Percentiles rank a stretch among this genome's conserved stretches.
Evolutionary conservation across 2,329 filamentous ascomycete species (phyloP).

Genomic region (Microdochium trichocladiopsis): DNA sequence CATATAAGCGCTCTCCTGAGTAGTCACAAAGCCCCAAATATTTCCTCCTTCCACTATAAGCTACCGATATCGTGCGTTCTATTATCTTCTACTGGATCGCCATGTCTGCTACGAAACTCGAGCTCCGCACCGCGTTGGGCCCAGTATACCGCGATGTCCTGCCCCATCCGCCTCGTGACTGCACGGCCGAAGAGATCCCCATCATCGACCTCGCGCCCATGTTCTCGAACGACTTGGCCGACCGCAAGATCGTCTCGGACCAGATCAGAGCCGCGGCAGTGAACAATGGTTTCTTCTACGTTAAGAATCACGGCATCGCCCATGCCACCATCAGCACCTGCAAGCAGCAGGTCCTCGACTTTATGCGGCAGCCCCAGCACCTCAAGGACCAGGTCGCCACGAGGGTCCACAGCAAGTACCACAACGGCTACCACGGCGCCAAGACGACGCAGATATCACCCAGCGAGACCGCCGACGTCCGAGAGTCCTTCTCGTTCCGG

Average conservation of each 20-base stretch:
- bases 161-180: constrained; percentile 18
- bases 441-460: constrained; percentile 39
- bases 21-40: too few relatives aligned
- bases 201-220: constrained; percentile 41
- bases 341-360: constrained; percentile 24
- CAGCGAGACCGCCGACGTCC: constrained; percentile 39
- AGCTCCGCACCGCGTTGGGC: constrained; percentile 22
- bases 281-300: constrained; percentile 49
- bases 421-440: constrained; percentile 39
- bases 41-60: too few relatives aligned
- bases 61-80: too few relatives aligned
- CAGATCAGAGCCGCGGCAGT: constrained; percentile 36
- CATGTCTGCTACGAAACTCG: constrained; percentile 20
- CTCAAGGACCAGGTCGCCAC: constrained; percentile 31
- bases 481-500: constrained; percentile 43
- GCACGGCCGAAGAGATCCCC: constrained; percentile 37
- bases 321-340: constrained; percentile 23
- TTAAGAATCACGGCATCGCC: constrained; percentile 40
- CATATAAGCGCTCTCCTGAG: too few relatives aligned
- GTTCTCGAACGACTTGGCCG: constrained; percentile 24
- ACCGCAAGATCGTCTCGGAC: constrained; percentile 29
- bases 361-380: constrained; percentile 39
- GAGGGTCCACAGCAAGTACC: constrained; percentile 28
- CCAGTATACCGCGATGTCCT: constrained; percentile 23
- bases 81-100: too few relatives aligned